A percentile compares a stretch with the other conserved stretches of the same genome.
phyloP scores from a whole-genome alignment of 768 basidiomycete species.

The Pleurotus tuber-regium region DNA sequence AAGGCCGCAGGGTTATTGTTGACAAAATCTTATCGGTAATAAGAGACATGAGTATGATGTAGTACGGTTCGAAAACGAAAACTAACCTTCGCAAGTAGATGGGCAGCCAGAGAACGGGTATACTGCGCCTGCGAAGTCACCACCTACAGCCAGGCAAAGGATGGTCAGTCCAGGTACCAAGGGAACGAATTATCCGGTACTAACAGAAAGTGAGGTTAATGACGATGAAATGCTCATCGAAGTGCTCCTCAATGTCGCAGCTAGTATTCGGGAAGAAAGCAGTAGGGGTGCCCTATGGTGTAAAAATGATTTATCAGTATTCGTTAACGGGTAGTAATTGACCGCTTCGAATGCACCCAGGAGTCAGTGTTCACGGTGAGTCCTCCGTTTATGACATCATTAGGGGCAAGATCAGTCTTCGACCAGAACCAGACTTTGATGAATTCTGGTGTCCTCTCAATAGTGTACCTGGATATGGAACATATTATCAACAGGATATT shows the following conservation, averaged over 20 bases:
- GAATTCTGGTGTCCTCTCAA: constrained; percentile 53
- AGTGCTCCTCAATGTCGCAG: constrained; percentile 55
- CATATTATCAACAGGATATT: not conserved
- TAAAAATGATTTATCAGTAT: no score
- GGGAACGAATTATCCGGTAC: constrained; percentile 14
- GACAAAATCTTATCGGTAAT: constrained; percentile 47
- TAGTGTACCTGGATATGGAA: constrained; percentile 47
- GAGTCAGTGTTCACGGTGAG: constrained; percentile 41
- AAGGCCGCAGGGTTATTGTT: constrained; percentile 68
- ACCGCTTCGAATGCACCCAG: constrained; percentile 40
- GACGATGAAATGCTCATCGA: constrained; percentile 59
- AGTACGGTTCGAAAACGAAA: constrained; percentile 9
- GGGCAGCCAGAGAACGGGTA: constrained; percentile 52
- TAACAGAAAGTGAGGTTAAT: constrained; percentile 44
- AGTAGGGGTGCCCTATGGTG: constrained; percentile 50
- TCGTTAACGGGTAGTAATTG: not conserved
- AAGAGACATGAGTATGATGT: not conserved
- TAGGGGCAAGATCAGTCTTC: constrained; percentile 41
- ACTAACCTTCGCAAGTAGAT: constrained; percentile 48
- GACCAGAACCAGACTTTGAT: constrained; percentile 78
- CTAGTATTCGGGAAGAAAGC: constrained; percentile 60
- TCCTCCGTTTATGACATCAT: constrained; percentile 42
- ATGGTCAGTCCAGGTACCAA: not conserved
- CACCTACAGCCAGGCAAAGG: constrained; percentile 37
- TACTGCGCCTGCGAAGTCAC: constrained; percentile 53